Base-by-base conservation (phyloP, 2,329 filamentous ascomycete species). In the Atkinsonella hypoxylon region DNA sequence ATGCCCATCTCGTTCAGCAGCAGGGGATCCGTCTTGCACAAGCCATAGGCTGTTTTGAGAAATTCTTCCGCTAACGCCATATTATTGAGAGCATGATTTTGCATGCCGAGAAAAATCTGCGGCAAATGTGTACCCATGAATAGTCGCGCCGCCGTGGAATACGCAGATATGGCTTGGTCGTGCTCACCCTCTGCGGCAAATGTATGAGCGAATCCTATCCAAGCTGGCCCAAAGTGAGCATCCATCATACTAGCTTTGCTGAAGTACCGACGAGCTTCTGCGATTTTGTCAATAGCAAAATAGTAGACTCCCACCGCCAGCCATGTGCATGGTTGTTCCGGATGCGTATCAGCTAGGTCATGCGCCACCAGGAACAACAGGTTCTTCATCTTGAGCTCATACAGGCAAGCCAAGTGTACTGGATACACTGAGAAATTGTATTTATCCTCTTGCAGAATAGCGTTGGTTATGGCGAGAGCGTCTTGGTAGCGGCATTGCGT, bases 191-290 rank as follows among this genome's bases (percentile, higher is more conserved):
- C 93, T 11, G 89, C 90, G 1, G 93, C 93, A 64, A 98, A 98
- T 0, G 93, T 98, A 66, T 98, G 94, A 1, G 93, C 93, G 63
- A 98, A 98, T 1, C 94, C 93, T 56, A 98, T 97, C 93, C 93
- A 98, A 3, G 93, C 93, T 1, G 93, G 88, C 0, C 91, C 91
- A 60, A 95, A 98, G 69, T 97, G 91, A 7, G 91, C 87, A 62
- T 98, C 90, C 83, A 98, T 91, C 74, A 97, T 86, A 57, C 88
- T 95, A 4, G 94, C 87, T 69, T 98, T 98, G 61, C 88, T 95
- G 67, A 98, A 98, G 72, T 93, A 98, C 39, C 91, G 82, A 11
- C 93, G 82, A 10, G 94, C 90, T 68, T 98, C 93, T 3, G 93
- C 86, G 52, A 98, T 89, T 61, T 89, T 90, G 58, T 82, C 81